Evolutionary conservation across 176 grass and related monocot species (phyloP), one percentile per base, ranked within the genome.

Genomic region (Bolboschoenus planiculmis): DNA sequence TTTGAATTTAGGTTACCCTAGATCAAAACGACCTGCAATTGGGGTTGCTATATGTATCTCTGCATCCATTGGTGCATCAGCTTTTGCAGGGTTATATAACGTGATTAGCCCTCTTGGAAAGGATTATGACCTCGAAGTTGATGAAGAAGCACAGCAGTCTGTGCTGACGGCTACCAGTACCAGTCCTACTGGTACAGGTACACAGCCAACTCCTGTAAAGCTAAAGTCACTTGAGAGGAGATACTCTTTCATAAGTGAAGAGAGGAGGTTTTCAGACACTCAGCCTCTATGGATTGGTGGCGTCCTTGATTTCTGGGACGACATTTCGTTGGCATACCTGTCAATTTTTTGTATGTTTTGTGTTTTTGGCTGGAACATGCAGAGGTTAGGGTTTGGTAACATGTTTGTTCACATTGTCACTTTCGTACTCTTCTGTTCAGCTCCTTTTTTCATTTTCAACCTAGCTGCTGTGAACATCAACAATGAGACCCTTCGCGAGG

Each of bases 341-440:
- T 98, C 92, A 13, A 84, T 91, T 56, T 59, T 91, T 34, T 98
- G 91, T 86, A 90, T 79, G 2, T 95, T 86, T 81, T 98, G 96
- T 84, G 96, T 98, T 61, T 95, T 98, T 8, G 92, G 96, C 2
- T 98, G 95, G 95, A 98, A 98, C 74, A 93, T 95, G 92, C 92
- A 98, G 84, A 86, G 95, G 76, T 82, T 98, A 31, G 90, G 95
- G 35, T 90, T 98, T 68, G 90, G 92, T 18, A 95, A 98, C 84
- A 98, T 98, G 95, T 98, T 91, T 66, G 82, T 95, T 20, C 95
- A 98, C 79, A 87, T 91, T 3, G 27, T 83, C 33, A 93, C 87
- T 43, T 95, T 95, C 73, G 79, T 98, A 43, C 87, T 98, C 57
- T 83, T 98, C 53, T 98, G 95, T 82, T 39, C 89, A 2, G 84